These are phyloP conservation scores for Spathaspora arborariae DNA, from an alignment of 805 yeast genomes.

Conservation along the genomic window DNA sequence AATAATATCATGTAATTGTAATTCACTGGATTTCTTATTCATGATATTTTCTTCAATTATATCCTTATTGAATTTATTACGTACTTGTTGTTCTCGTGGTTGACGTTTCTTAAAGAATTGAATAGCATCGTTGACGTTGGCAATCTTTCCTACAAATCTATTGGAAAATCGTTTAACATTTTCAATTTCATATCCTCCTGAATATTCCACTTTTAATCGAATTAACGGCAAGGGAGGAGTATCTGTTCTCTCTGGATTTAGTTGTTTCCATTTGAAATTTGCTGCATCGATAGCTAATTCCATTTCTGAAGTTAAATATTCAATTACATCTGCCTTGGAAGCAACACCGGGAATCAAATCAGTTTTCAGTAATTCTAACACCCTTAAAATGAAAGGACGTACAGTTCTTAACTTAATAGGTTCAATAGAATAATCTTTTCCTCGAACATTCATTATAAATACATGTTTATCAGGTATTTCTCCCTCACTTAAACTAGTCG, in stretches of 20 bases:
- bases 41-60: conserved; percentile 13
- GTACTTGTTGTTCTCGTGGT: conserved; percentile 9
- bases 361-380: conserved; percentile 49
- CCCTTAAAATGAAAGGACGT: conserved; percentile 78
- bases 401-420: conserved; percentile 65
- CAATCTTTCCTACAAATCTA: conserved; percentile 84
- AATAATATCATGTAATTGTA: conserved; percentile 61
- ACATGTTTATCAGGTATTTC: conserved; percentile 76
- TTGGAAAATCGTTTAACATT: conserved; percentile 87
- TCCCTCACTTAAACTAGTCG: conserved; percentile 83
- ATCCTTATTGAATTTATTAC: conserved; percentile 9
- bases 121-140: conserved; percentile 85
- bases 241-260: conserved; percentile 20
- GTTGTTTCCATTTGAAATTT: conserved; percentile 40
- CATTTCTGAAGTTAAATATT: conserved; percentile 59
- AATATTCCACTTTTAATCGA: conserved; percentile 79
- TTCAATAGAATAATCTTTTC: conserved; percentile 51
- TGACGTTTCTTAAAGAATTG: conserved; percentile 55
- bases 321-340: conserved; percentile 56
- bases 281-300: conserved; percentile 66
- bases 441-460: conserved; percentile 65
- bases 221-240: conserved; percentile 73
- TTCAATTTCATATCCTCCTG: conserved; percentile 89
- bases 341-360: conserved; percentile 59
- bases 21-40: conserved; percentile 18